Percentiles rank a stretch among this genome's conserved stretches.
phyloP scores from a whole-genome alignment of 768 basidiomycete species.

The Termitomyces bulborhizus region DNA sequence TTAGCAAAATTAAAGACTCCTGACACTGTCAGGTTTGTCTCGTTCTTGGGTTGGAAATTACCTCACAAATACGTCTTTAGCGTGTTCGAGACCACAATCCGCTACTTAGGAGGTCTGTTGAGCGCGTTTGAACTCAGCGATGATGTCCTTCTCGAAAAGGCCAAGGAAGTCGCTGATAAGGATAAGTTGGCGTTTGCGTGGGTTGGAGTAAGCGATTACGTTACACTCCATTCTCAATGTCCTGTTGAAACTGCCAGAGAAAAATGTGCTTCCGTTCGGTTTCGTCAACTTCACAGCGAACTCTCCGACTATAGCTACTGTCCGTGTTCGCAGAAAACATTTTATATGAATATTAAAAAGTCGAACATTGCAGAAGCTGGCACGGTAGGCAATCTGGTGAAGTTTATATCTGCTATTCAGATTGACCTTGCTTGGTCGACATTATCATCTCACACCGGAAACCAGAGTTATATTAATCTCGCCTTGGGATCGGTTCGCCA shows the following conservation, averaged over 20 bases:
- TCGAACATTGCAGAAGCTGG: slow-evolving; percentile 55
- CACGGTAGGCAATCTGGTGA: slow-evolving; percentile 23
- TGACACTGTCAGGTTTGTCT: slow-evolving; percentile 1
- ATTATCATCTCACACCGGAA: slow-evolving; percentile 49
- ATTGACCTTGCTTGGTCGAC: slow-evolving; percentile 26
- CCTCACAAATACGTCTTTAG: slow-evolving; percentile 22
- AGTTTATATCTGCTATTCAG: background rate
- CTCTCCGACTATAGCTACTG: slow-evolving; percentile 27
- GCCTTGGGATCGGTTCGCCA: slow-evolving; percentile 46
- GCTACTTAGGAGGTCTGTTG: slow-evolving; percentile 61
- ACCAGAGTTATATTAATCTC: slow-evolving; percentile 52
- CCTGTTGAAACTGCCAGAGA: slow-evolving; percentile 14
- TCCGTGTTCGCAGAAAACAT: slow-evolving; percentile 7
- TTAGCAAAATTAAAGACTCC: slow-evolving; percentile 21
- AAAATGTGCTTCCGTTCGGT: slow-evolving; percentile 35
- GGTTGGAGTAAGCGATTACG: slow-evolving; percentile 37
- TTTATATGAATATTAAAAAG: slow-evolving; percentile 9
- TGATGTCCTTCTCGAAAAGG: slow-evolving; percentile 48
- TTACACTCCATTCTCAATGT: background rate
- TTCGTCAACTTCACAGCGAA: slow-evolving; percentile 38
- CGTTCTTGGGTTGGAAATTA: background rate
- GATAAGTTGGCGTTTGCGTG: slow-evolving; percentile 61
- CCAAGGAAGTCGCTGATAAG: slow-evolving; percentile 56
- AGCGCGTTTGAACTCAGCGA: slow-evolving; percentile 67
- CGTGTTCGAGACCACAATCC: slow-evolving; percentile 74